These are phyloP conservation scores for Cnidoscolus chayamansa DNA, from an alignment of 441 rosid genomes.

Conservation along the genomic window DNA sequence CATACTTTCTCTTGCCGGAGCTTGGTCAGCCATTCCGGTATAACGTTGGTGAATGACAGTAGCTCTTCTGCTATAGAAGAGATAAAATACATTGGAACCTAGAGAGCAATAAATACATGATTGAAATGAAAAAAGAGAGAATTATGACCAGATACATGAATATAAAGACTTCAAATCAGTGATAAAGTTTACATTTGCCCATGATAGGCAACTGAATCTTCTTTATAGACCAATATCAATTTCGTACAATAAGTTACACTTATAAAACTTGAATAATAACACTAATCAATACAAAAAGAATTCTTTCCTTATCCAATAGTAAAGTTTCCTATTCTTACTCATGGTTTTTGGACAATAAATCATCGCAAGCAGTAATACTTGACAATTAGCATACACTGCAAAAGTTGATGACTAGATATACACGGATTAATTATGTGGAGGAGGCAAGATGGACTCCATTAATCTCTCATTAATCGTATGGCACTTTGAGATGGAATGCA, in stretches of 20 bases:
- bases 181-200: neutral
- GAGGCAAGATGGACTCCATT: neutral
- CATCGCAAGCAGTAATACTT: neutral
- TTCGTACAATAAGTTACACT: neutral
- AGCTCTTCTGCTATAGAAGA: constrained; percentile 78
- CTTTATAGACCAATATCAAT: neutral
- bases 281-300: neutral
- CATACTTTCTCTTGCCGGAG: constrained; percentile 71
- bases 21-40: constrained; percentile 92
- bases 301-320: neutral
- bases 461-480: neutral
- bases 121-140: neutral
- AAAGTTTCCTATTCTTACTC: neutral
- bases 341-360: too few relatives aligned
- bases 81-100: constrained; percentile 78
- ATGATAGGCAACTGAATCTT: neutral
- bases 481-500: constrained; percentile 6
- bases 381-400: neutral
- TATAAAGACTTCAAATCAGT: neutral
- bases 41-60: constrained; percentile 56
- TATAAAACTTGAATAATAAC: neutral
- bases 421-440: neutral
- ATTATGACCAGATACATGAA: neutral
- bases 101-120: constrained; percentile 17
- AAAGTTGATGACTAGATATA: neutral